Base-by-base conservation (phyloP, 257 asterid species). In the Linderniella brevidens region DNA sequence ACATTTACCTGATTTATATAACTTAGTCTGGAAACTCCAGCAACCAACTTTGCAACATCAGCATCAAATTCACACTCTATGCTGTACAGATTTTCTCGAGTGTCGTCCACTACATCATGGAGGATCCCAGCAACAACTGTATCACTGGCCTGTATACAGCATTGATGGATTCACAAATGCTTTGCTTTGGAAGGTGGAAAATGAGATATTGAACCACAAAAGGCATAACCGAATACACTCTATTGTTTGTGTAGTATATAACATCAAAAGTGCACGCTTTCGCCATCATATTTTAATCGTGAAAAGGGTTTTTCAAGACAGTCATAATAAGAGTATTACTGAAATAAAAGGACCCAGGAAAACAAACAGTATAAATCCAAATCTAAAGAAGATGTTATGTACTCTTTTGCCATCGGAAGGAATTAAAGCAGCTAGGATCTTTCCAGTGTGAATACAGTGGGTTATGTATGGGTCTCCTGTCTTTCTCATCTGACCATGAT, bases 391-490 rank as follows among this genome's bases (percentile, higher is more conserved):
- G 13, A 10, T 49, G 49, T 25, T 55, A 51, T 65, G 20, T 76
- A 86, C 96, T 62, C 86, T 80, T 68, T 74, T 76, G 52, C 95
- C 93, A 53, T 66, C 60, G 51, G 95, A 55, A 37, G 97, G 93
- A 68, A 87, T 86, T 71, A 87, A 68, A 35, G 53, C 80, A 41
- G 97, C 93, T 58, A 87, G 46, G 8, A 83, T 80, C 50, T 78
- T 83, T 48, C 80, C 97, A 0, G 97, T 83, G 82, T 87, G 93
- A 69, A 87, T 78, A 69, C 97, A 87, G 69, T 87, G 97, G 40
- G 92, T 75, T 57, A 87, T 46, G 61, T 87, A 87, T 54, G 92
- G 93, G n/a, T 87, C 95, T 49, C 97, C 97, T n/a, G 95, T 87
- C 75, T 66, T 83, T 50, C 97, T 80, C 18, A 59, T 59, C 79